Percentiles rank a stretch among this genome's conserved stretches.
Evolutionary conservation across 2,329 filamentous ascomycete genomes (phyloP).

Genomic region (Aspergillus brunneoviolaceus): DNA sequence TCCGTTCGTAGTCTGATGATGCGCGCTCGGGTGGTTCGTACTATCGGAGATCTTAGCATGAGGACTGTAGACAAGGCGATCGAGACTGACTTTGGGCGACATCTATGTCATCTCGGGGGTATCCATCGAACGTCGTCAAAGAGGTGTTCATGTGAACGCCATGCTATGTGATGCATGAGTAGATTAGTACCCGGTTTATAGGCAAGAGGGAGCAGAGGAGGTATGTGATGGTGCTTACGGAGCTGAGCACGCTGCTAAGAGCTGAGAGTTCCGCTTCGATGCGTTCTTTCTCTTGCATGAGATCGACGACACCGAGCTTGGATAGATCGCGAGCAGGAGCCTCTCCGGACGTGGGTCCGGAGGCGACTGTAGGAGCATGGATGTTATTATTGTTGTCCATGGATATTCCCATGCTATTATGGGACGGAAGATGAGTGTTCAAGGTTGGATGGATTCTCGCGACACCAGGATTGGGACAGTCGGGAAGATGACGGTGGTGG

Average conservation of each 20-base stretch:
- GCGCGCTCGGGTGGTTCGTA: constrained; percentile 86
- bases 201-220: constrained; percentile 2
- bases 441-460: not conserved
- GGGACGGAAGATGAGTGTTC: constrained; percentile 10
- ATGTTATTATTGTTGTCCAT: constrained; percentile 64
- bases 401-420: constrained; percentile 50
- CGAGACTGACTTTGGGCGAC: constrained; percentile 76
- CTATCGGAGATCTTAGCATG: constrained; percentile 46
- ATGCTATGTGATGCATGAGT: constrained; percentile 61
- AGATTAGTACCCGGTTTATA: constrained; percentile 16
- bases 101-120: constrained; percentile 88
- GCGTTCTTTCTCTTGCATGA: constrained; percentile 79
- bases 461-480: constrained; percentile 5
- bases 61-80: not conserved
- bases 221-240: constrained; percentile 55
- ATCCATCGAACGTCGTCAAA: constrained; percentile 85
- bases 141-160: constrained; percentile 88
- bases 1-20: constrained; percentile 92
- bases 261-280: constrained; percentile 85
- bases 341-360: constrained; percentile 68
- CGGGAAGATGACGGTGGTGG: not conserved
- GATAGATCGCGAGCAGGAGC: constrained; percentile 59
- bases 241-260: constrained; percentile 81
- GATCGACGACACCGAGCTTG: constrained; percentile 70
- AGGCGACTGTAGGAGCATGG: constrained; percentile 70